Base-by-base conservation (phyloP, 2,329 filamentous ascomycete species). In the Diaporthe citri region DNA sequence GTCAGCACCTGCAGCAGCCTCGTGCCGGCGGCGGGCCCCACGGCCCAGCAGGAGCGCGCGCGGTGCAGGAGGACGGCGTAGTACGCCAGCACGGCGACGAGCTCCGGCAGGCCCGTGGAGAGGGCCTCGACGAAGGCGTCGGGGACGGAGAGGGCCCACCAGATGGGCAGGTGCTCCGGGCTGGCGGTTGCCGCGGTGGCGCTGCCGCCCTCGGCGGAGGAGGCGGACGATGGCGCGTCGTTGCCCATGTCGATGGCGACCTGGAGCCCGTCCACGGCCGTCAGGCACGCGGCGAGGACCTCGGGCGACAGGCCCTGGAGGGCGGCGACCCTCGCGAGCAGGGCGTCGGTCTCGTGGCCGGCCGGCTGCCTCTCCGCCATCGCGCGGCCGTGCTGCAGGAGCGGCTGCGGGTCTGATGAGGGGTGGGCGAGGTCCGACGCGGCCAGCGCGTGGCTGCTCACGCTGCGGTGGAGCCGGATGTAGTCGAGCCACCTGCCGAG, bases 391-490 rank as follows among this genome's bases (percentile, higher is more conserved):
- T 67, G 43, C 31, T 36, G 43, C 46, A 67, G 31, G 31, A 85
- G 78, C 0, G 78, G 75, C 22, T 79, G 62, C 48, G 86, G 79
- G 17, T 83, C 82, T 0, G 83, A 82, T 6, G 83, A 82, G 8
- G 82, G 77, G n/a, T 82, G 78, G 8, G 88, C 79, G 43, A 80
- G 73, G 13, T 82, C 77, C 79, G 83, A 85, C 8, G 80, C 31
- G 2, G 81, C 79, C 1, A 80, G 74, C 52, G 85, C 82, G 48
- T 86, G 81, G 48, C 80, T 80, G 25, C 82, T 82, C 25, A 88
- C 82, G 34, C 87, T 86, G 10, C 84, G 82, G 76, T 87, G 86
- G 22, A 88, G 80, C 66, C 80, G 79, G 17, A 86, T 77, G 66
- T 85, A 86, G 28, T 83, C 81, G 25, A 84, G 78, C 72, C 86